Evolutionary conservation across 441 rosid species (phyloP), one percentile per base, ranked within the genome.

Genomic region (Arabidopsis lyrata): DNA sequence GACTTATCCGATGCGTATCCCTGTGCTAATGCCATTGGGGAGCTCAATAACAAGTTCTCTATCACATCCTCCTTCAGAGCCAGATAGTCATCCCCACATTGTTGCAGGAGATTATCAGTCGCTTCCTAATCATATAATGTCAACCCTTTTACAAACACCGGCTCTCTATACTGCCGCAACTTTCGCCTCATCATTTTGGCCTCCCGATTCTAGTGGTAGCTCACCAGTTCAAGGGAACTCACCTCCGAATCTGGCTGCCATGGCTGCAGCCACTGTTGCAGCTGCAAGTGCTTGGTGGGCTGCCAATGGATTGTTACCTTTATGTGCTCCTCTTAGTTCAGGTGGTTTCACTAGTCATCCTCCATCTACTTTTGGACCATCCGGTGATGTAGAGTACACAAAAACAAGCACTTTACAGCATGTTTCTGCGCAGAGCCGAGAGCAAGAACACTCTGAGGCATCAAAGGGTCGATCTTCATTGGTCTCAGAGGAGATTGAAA

Each of bases 261-360:
- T 92, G 77, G 97, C 88, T 61, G 93, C 88, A 72, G 90, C 97
- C 52, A 92, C 96, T 45, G 88, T 92, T 50, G 93, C 95, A 41
- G 97, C 97, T 68, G 97, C 96, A 76, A 84, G 89, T 72, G 95
- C 96, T 22, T 90, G 95, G 96, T 90, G 97, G 97, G 89, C 93
- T 15, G 91, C 97, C 61, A 91, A 92, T 62, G 97, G 96, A 36
- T 62, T 92, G 68, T 84, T 90, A 69, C 96, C 96, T 52, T 52
- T 86, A 27, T 88, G 96, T 77, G 78, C 94, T 66, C 89, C 93
- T 73, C 77, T 76, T 68, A 86, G 80, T 50, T 57, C 90, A 63
- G 64, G 82, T 70, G 78, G 84, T 72, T 86, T 87, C 66, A 71
- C 81, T 42, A 82, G 85, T 73, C 78, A 83, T 66, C 86, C 88